Evolutionary conservation across 345 rosid species (phyloP).

Genomic region (Salix purpurea): DNA sequence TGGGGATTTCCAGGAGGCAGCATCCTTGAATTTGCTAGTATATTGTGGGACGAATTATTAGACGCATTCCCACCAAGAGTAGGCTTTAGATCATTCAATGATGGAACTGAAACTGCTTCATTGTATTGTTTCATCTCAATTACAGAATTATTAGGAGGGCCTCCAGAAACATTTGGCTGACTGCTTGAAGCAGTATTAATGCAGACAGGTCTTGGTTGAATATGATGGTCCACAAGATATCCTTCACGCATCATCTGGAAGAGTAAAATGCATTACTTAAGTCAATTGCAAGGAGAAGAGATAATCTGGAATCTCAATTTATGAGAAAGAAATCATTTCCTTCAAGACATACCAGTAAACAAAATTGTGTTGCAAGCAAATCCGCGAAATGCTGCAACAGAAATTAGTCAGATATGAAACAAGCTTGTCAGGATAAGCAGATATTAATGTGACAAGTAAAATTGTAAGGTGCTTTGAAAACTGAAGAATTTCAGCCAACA

Average conservation of each 20-base stretch:
- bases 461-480: neutral
- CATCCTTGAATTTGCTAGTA: constrained; percentile 57
- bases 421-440: constrained; percentile 10
- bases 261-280: constrained; percentile 12
- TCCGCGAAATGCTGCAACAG: constrained; percentile 72
- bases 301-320: constrained; percentile 9
- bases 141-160: constrained; percentile 45
- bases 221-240: constrained; percentile 45
- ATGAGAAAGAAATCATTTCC: neutral
- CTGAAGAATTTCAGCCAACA: neutral
- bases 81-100: constrained; percentile 49
- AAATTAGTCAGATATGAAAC: constrained; percentile 27
- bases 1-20: constrained; percentile 70
- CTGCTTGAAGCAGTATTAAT: constrained; percentile 42
- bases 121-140: constrained; percentile 54
- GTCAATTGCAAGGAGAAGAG: constrained; percentile 5
- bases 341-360: constrained; percentile 57
- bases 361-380: constrained; percentile 68
- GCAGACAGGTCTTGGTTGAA: constrained; percentile 48
- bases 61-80: constrained; percentile 45
- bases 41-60: constrained; percentile 42
- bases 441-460: neutral
- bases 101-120: constrained; percentile 54
- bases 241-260: constrained; percentile 77
- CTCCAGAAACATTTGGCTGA: constrained; percentile 47